Percentiles rank a stretch among this genome's conserved stretches.
Evolutionary conservation across 2,329 filamentous ascomycete genomes (phyloP).

Genomic region (Penicillium italicum): DNA sequence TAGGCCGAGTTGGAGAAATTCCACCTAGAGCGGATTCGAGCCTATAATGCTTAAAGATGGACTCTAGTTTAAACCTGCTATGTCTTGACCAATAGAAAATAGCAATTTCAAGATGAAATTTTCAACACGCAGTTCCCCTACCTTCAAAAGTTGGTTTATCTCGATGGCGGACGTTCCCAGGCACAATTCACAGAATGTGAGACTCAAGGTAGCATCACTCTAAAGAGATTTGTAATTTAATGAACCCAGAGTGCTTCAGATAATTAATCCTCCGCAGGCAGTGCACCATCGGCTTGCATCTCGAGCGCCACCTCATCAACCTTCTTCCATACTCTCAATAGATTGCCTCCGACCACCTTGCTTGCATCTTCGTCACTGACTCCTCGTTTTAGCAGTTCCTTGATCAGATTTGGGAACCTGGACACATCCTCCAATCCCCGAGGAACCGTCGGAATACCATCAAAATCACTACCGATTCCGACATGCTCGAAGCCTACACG

Average conservation of each 20-base stretch:
- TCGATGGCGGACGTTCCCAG: background rate
- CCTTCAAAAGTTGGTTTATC: background rate
- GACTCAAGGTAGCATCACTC: background rate
- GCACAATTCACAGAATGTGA: background rate
- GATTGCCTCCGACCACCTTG: constrained; percentile 74
- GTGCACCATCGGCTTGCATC: constrained; percentile 57
- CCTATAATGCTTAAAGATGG: background rate
- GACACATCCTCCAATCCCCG: constrained; percentile 78
- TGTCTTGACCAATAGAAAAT: background rate
- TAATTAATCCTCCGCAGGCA: constrained; percentile 43
- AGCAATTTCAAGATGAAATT: too few species aligned
- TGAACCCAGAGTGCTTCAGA: constrained; percentile 4
- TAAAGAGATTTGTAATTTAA: background rate
- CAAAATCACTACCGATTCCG: constrained; percentile 85
- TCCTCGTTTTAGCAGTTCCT: constrained; percentile 68
- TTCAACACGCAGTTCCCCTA: background rate
- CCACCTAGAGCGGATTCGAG: background rate
- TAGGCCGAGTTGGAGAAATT: background rate
- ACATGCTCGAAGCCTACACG: constrained; percentile 84
- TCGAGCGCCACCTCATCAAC: constrained; percentile 68
- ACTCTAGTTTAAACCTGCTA: background rate
- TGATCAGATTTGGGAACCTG: constrained; percentile 74
- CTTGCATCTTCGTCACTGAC: constrained; percentile 69
- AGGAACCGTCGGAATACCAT: constrained; percentile 62
- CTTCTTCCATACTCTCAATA: constrained; percentile 78